phyloP scores from a whole-genome alignment of 164 flowering plant genomes.

The Echeveria elegans region DNA sequence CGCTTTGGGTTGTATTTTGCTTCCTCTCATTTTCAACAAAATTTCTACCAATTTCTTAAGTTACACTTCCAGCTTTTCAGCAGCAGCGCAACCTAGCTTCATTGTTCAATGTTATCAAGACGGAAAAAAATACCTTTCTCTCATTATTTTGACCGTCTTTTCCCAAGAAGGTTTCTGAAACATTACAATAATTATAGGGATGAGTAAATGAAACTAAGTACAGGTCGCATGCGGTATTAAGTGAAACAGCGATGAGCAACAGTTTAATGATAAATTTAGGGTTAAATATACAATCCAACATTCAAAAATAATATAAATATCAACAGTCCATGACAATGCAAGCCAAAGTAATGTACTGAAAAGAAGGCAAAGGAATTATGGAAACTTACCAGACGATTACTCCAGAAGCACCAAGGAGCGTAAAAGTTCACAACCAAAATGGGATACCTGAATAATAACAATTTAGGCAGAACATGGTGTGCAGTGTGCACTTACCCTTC shows the following conservation, averaged over 20 bases:
- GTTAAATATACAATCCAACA: too few relatives aligned
- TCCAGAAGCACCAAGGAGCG: constrained; percentile 98
- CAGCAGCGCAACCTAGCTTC: background rate
- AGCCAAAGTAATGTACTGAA: background rate
- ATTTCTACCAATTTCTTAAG: too few relatives aligned
- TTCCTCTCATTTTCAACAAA: too few relatives aligned
- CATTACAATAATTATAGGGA: constrained; percentile 10
- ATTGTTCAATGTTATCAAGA: background rate
- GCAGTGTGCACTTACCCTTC: too few relatives aligned
- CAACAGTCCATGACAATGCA: background rate
- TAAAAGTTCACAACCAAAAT: constrained; percentile 87
- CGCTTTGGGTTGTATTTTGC: too few relatives aligned
- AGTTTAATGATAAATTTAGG: background rate
- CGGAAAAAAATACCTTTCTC: constrained; percentile 51
- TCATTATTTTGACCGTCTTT: constrained; percentile 76
- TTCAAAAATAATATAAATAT: too few relatives aligned
- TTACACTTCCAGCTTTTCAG: background rate
- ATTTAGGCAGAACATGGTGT: background rate
- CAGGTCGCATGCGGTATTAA: background rate
- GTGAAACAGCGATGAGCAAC: background rate
- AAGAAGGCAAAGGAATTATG: too few relatives aligned
- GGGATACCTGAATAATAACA: constrained; percentile 48
- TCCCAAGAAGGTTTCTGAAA: constrained; percentile 99
- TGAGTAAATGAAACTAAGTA: background rate
- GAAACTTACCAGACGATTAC: constrained; percentile 78